Base-by-base conservation (phyloP, 495 filamentous ascomycete species). In the Lepraria neglecta region DNA sequence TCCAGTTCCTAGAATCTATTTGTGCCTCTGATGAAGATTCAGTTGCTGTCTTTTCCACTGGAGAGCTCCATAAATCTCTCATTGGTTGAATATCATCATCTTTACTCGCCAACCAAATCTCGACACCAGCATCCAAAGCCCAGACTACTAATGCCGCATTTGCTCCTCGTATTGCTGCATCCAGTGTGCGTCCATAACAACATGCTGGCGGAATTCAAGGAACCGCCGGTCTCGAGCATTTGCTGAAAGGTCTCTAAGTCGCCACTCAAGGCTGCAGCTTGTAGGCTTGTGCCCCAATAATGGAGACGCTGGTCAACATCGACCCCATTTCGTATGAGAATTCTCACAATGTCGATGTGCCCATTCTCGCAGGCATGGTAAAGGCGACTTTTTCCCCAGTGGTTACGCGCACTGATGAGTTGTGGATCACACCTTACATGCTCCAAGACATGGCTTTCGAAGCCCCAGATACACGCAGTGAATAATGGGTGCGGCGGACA, bases 391-490 rank as follows among this genome's bases (percentile, higher is more conserved):
- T 52, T 52, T 4, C 27, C 48, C 27, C 14, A 31, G 5, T 33
- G 31, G 1, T 52, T 52, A 0, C 7, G 15, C n/a, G 2, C 2
- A 52, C n/a, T 17, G 12, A 7, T 9, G 9, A 33, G 6, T 1
- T 10, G 10, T 31, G 3, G 14, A 30, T 1, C 27, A 17, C 2
- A 17, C 5, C 2, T 9, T 17, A n/a, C 4, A 1, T 31, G 1
- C n/a, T 5, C 7, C 27, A 3, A n/a, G n/a, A 31, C 4, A 3
- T n/a, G 1, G 3, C 3, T 0, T 14, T 0, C 10, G 15, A 52
- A 52, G n/a, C 48, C 48, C 48, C 48, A 52, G 30, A 52, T 52
- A 4, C 48, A 52, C 27, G 48, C 48, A 9, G 48, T 10, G 30
- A 52, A 52, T 15, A 52, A 28, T 30, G 48, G 48, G 14, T 14